Conservation (phyloP, 495 filamentous ascomycete species). For the Penicillium egyptiacum region DNA sequence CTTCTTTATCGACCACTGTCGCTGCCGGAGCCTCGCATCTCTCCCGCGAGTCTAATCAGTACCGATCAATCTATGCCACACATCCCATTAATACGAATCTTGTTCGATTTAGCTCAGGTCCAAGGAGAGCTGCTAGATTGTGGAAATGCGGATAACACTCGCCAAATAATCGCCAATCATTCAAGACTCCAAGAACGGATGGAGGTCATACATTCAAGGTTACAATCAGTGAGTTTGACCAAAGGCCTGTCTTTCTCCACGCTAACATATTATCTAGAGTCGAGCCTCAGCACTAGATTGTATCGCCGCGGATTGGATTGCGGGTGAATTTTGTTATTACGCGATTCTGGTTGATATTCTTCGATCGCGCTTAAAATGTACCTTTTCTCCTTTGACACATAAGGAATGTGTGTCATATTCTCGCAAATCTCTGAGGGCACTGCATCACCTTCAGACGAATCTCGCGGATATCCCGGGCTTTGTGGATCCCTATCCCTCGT, state of each 20-base stretch:
- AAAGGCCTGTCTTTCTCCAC: neutral
- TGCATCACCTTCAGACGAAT: conserved; percentile 28
- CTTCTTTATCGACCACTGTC: conserved; percentile 30
- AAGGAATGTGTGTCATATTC: conserved; percentile 28
- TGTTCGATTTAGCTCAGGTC: conserved; percentile 29
- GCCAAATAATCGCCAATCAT: conserved; percentile 16
- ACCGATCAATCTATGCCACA: conserved; percentile 16
- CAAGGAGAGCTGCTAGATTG: conserved; percentile 23
- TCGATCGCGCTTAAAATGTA: conserved; percentile 26
- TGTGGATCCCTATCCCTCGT: conserved; percentile 30
- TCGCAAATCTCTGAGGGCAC: conserved; percentile 26
- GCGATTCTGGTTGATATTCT: conserved; percentile 35
- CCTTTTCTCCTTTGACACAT: conserved; percentile 26
- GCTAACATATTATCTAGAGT: conserved; percentile 11
- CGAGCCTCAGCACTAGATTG: conserved; percentile 15
- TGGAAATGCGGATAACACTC: conserved; percentile 5
- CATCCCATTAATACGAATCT: conserved; percentile 20
- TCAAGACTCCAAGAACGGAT: conserved; percentile 24
- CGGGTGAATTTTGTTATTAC: conserved; percentile 31
- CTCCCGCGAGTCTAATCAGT: conserved; percentile 18
- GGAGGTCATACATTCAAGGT: conserved; percentile 20
- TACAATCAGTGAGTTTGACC: conserved; percentile 21
- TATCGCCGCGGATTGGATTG: conserved; percentile 24
- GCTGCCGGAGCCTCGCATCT: conserved; percentile 21
- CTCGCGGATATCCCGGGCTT: conserved; percentile 21